Evolutionary conservation across 768 basidiomycete genomes (phyloP), one percentile per base, ranked within the genome.

Genomic region (Amylocystis lapponica): DNA sequence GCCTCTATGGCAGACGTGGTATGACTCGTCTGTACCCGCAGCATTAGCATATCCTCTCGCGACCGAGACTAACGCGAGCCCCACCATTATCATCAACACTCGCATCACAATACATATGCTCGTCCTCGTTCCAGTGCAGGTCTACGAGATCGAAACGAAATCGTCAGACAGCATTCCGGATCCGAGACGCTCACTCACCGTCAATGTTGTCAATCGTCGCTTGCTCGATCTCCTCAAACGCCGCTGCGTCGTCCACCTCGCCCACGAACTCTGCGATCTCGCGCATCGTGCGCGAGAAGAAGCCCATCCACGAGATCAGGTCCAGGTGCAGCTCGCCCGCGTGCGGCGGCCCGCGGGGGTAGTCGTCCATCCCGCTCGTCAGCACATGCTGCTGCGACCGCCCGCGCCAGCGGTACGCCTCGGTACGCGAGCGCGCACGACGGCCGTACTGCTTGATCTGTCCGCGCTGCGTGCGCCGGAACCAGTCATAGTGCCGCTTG

Each of bases 321-420:
- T 98, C 94, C 46, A 97, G 62, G 61, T 98, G 94, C 36, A 98
- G 69, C 66, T 97, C 94, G 37, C 95, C 94, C 2, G 81, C 74
- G 56, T 93, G 90, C 5, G 94, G 86, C 21, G 82, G 79, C 12
- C 87, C 92, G 41, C 94, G 76, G 10, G 94, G 94, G 62, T 94
- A 97, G 64, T 98, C 94, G 60, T 98, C 94, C 81, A 98, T 83
- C 1, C 94, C 94, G 55, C 86, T 90, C 0, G 95, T 96, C 44
- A 98, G 67, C 29, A 98, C 86, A 63, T 95, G 92, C 21, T 74
- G 73, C 54, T 82, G 75, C 6, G 89, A 86, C 31, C 94, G 73
- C 22, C 94, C 94, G 25, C 95, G 78, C 95, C 94, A 98, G 26
- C 94, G 77, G 66, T 96, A 98, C 2, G 78, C 93, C 63, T 97